Evolutionary conservation across 1,284 basidiomycete species (phyloP).

Genomic region (Termitomyces sp.): DNA sequence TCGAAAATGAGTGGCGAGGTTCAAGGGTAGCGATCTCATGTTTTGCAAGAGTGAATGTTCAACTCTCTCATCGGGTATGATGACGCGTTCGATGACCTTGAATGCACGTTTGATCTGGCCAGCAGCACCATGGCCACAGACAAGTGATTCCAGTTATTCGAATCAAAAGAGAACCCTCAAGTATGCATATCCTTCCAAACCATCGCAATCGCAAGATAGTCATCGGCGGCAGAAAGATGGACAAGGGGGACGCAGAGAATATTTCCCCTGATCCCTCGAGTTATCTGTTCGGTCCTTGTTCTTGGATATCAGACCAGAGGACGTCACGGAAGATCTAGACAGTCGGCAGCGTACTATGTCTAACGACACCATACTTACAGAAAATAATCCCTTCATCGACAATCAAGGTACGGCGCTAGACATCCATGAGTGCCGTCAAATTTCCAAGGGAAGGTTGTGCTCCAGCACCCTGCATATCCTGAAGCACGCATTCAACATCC

Average conservation of each 20-base stretch:
- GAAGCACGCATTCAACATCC: slow-evolving; percentile 56
- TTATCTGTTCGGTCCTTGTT: slow-evolving; percentile 38
- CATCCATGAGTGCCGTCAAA: slow-evolving; percentile 70
- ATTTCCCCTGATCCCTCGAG: slow-evolving; percentile 37
- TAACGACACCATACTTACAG: slow-evolving; percentile 34
- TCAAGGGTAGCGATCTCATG: slow-evolving; percentile 36
- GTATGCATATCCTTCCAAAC: slow-evolving; percentile 66
- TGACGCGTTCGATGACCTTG: slow-evolving; percentile 75
- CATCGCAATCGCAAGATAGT: slow-evolving; percentile 60
- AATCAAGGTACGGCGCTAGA: slow-evolving; percentile 63
- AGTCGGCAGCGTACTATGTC: slow-evolving; percentile 30
- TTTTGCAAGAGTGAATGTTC: slow-evolving; percentile 20
- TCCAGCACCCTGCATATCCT: slow-evolving; percentile 51
- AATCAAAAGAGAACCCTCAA: slow-evolving; percentile 80
- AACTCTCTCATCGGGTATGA: slow-evolving; percentile 59
- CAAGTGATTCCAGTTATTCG: slow-evolving; percentile 92
- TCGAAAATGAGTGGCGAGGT: slow-evolving; percentile 45
- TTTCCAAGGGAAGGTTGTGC: slow-evolving; percentile 56
- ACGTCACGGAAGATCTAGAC: slow-evolving; percentile 16
- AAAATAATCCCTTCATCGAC: slow-evolving; percentile 60
- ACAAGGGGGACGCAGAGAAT: slow-evolving; percentile 76
- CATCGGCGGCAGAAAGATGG: slow-evolving; percentile 71
- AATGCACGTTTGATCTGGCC: slow-evolving; percentile 82
- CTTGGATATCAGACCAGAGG: slow-evolving; percentile 67
- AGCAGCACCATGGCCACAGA: slow-evolving; percentile 69